A percentile compares a stretch with the other conserved stretches of the same genome.
Evolutionary conservation across 192 early-diverging fungal species (phyloP).

Genomic region (Radiomyces spectabilis): DNA sequence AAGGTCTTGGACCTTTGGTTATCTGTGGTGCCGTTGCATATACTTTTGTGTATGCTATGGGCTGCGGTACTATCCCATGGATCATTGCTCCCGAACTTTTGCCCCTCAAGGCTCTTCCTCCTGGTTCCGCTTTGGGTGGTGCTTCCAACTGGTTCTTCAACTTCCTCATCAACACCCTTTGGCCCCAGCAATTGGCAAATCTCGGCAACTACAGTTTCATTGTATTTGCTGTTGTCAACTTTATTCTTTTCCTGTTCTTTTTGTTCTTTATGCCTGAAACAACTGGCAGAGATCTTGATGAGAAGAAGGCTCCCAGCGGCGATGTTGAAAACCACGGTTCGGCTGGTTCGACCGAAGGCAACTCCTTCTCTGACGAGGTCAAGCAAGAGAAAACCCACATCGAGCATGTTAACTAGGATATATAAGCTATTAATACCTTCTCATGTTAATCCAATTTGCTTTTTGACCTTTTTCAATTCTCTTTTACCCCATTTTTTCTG

Average conservation of each 20-base stretch:
- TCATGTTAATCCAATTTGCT: too few relatives aligned
- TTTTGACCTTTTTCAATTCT: too few relatives aligned
- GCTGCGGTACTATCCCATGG: conserved; percentile 78
- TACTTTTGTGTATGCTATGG: conserved; percentile 70
- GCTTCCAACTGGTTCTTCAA: conserved; percentile 61
- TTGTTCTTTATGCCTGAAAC: conserved; percentile 73
- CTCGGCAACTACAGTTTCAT: conserved; percentile 43
- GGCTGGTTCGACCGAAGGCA: too few relatives aligned
- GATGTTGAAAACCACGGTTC: too few relatives aligned
- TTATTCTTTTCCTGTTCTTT: conserved; percentile 55
- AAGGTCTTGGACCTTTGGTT: conserved; percentile 49
- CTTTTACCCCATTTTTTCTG: too few relatives aligned
- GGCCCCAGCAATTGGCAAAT: conserved; percentile 20
- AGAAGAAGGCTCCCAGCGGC: too few relatives aligned
- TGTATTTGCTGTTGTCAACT: conserved; percentile 62
- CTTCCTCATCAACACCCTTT: conserved; percentile 34
- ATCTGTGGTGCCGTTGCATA: conserved; percentile 47
- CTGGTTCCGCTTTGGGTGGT: conserved; percentile 65
- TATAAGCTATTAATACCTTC: too few relatives aligned
- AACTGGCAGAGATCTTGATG: conserved; percentile 24
- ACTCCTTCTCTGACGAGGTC: too few relatives aligned
- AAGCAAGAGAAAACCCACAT: too few relatives aligned
- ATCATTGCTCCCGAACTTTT: conserved; percentile 70
- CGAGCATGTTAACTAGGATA: too few relatives aligned
- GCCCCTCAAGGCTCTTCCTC: conserved; percentile 63